A percentile compares a stretch with the other conserved stretches of the same genome.
Evolutionary conservation across 129 eudicot species (phyloP).

Genomic region (Saussurea involucrata): DNA sequence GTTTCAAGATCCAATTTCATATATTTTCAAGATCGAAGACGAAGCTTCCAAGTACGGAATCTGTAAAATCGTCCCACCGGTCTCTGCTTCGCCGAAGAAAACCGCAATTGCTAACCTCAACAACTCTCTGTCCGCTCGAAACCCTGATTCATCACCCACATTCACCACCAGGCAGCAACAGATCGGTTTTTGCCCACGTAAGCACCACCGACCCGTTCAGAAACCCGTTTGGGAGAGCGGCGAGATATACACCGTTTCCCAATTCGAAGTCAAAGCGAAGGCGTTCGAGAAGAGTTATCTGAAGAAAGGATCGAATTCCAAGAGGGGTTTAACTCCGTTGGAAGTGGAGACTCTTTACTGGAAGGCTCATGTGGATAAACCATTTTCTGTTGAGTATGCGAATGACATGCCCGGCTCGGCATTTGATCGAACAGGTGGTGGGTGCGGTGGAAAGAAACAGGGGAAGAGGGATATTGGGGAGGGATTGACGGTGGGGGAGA

Average conservation of each 20-base stretch:
- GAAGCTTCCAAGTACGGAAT: slow-evolving; percentile 84
- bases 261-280: slow-evolving; percentile 68
- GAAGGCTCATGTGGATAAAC: slow-evolving; percentile 83
- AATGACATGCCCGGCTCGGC: slow-evolving; percentile 98
- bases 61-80: slow-evolving; percentile 81
- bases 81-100: slow-evolving; percentile 47
- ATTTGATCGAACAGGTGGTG: slow-evolving; percentile 34
- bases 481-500: slow-evolving; percentile 63
- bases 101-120: slow-evolving; percentile 50
- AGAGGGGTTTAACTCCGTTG: slow-evolving; percentile 42
- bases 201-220: slow-evolving; percentile 73
- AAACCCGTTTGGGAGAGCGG: slow-evolving; percentile 95
- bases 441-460: slow-evolving; percentile 19
- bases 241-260: slow-evolving; percentile 48
- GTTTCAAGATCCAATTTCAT: slow-evolving; percentile 89
- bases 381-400: slow-evolving; percentile 81
- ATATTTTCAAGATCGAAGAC: slow-evolving; percentile 79
- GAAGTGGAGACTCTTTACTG: slow-evolving; percentile 75
- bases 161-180: slow-evolving; percentile 88
- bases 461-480: slow-evolving; percentile 27
- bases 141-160: slow-evolving; percentile 53
- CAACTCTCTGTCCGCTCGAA: slow-evolving; percentile 44
- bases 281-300: slow-evolving; percentile 56
- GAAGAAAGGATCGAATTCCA: slow-evolving; percentile 26
- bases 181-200: slow-evolving; percentile 77